Evolutionary conservation across 495 filamentous ascomycete genomes (phyloP), one percentile per base, ranked within the genome.

Genomic region (Neurospora tetraspora): DNA sequence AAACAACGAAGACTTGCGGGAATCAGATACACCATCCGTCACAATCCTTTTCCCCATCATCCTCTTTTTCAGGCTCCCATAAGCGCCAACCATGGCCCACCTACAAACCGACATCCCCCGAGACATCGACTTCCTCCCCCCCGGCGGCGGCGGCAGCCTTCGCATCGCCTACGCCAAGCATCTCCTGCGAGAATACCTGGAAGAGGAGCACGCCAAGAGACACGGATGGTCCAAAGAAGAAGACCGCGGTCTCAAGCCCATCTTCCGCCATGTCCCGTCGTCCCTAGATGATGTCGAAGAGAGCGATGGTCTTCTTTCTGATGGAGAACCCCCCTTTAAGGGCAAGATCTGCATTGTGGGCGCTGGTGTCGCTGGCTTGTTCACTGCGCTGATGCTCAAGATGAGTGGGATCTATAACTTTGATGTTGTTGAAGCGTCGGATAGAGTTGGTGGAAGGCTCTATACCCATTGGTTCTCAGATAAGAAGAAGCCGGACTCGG

Each of bases 291-390:
- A 61, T 31, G 5, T 61, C 53, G 23, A 9, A 9, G 27, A 18
- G 5, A 3, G 27, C 12, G 53, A 61, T 9, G 27, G 27, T 34
- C 53, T 34, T 65, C n/a, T n/a, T n/a, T n/a, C n/a, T n/a, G n/a
- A n/a, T n/a, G n/a, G n/a, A n/a, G n/a, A n/a, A n/a, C n/a, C n/a
- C n/a, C n/a, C n/a, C n/a, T n/a, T n/a, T n/a, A 59, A 27, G 7
- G 23, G 72, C 39, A 70, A 75, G 38, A 72, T 81, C n/a, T 75
- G 82, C 71, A 83, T 84, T 47, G 73, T 84, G 36, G 83, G 82
- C 36, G 82, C 83, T 38, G 82, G 82, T 27, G 69, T 76, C 31
- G 75, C 83, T 20, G 82, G 83, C 34, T 73, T 84, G 27, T 83
- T 77, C 69, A 79, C 78, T 23, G 83, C 80, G 20, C 75, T 83